phyloP scores from a whole-genome alignment of 1,139 yeast species.

The Scheffersomyces parashehatae region DNA sequence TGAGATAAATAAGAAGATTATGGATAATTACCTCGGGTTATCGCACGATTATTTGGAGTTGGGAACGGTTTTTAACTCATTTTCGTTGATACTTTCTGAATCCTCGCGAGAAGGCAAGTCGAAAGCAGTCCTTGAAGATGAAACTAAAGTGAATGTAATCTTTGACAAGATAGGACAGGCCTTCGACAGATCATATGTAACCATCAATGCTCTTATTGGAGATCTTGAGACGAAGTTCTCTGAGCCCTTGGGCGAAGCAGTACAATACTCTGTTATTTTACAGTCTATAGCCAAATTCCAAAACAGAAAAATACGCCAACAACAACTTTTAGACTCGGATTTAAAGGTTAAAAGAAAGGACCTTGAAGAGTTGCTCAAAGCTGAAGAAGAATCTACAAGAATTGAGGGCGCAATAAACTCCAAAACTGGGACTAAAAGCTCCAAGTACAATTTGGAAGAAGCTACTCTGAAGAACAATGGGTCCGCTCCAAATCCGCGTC shows the following conservation, averaged over 20 bases:
- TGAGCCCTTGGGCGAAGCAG: conserved; percentile 84
- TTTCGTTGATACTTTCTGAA: conserved; percentile 63
- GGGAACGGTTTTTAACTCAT: conserved; percentile 71
- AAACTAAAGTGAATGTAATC: conserved; percentile 38
- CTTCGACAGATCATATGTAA: conserved; percentile 69
- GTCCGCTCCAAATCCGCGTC: conserved; percentile 10
- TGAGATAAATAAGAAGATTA: conserved; percentile 63
- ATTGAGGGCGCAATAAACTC: conserved; percentile 34
- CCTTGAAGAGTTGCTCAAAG: conserved; percentile 38
- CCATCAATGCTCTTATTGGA: conserved; percentile 67
- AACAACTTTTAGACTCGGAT: conserved; percentile 56
- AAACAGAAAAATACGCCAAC: conserved; percentile 67
- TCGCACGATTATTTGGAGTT: conserved; percentile 68
- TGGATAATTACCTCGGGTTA: conserved; percentile 63
- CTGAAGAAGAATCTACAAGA: conserved; percentile 41
- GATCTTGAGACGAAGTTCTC: conserved; percentile 71
- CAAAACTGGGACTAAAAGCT: conserved; percentile 27
- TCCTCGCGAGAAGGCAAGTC: conserved; percentile 23
- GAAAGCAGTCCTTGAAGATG: conserved; percentile 20
- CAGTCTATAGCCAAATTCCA: conserved; percentile 70
- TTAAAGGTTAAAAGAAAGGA: conserved; percentile 47
- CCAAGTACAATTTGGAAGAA: conserved; percentile 31
- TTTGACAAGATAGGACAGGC: conserved; percentile 78
- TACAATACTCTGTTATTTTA: conserved; percentile 69
- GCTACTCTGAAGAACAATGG: conserved; percentile 12